Evolutionary conservation across 208 protist species (phyloP), one percentile per base, ranked within the genome.

Genomic region (Phytomonas sp.): DNA sequence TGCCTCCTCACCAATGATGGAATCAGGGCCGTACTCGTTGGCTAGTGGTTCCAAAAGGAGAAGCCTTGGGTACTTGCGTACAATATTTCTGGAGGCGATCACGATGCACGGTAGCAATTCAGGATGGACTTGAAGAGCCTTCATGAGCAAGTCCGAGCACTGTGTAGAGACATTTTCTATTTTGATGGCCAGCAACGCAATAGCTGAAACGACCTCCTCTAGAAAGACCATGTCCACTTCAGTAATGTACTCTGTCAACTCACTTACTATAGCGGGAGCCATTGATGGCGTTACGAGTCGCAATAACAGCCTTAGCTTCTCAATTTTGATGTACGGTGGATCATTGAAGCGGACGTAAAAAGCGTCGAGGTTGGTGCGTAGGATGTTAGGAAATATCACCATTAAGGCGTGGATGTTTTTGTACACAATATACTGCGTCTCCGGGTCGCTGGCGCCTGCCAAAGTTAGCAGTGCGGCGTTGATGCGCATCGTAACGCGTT

Each of bases 341-440:
- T 99, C 99, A 68, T 98, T 99, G 91, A 99, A 99, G 74, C 99
- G 99, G 61, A 98, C 98, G 82, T 99, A 99, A 78, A 99, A 99
- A 29, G 98, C 87, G 70, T 98, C 92, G 29, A 94, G 80, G 79
- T 87, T 93, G 30, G 76, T 76, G 31, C 77, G 80, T 37, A 99
- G 84, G 31, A 99, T 82, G 68, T 84, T 87, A 23, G 98, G 98
- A 65, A 95, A 92, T 70, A 98, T 93, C 64, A 99, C 98, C 1
- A 99, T 81, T 67, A 99, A 92, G 3, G 99, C 87, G 77, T 99
- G 96, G 76, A 99, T 99, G 83, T 99, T 99, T 64, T 98, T 91
- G 40, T 98, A 94, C 32, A 98, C 95, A 7, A 99, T 93, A 77
- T 99, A 99, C 82, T 99, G 98, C 33, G 99, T 96, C 77, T 97